These are phyloP conservation scores for Solanum phureja DNA, from an alignment of 257 asterid genomes.

Conservation along the genomic window DNA sequence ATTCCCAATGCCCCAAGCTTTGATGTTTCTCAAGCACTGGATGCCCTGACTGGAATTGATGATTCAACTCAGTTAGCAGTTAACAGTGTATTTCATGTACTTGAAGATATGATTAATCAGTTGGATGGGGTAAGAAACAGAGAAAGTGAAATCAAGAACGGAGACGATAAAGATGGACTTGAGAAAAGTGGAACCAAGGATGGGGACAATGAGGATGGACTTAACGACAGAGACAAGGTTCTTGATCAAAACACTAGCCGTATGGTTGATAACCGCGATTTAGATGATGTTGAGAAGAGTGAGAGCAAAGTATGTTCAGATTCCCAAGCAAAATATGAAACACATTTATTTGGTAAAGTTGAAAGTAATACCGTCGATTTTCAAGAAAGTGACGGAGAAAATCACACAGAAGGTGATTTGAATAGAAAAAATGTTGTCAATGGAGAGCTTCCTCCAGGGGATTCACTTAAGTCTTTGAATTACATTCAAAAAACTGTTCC, in stretches of 20 bases:
- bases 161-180: constrained; percentile 11
- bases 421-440: constrained; percentile 12
- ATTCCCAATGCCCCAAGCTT: constrained; percentile 38
- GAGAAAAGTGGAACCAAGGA: constrained; percentile 18
- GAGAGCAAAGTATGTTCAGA: constrained; percentile 11
- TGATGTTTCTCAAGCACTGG: constrained; percentile 72
- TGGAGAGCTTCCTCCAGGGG: constrained; percentile 25
- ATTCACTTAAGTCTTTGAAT: constrained; percentile 17
- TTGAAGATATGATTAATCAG: constrained; percentile 78
- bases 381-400: constrained; percentile 3
- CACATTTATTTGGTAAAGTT: not conserved
- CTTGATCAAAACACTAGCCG: constrained; percentile 16
- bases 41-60: constrained; percentile 76
- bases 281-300: constrained; percentile 17
- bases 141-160: constrained; percentile 23
- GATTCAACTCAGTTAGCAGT: constrained; percentile 96
- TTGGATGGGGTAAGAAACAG: constrained; percentile 42
- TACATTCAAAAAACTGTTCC: constrained; percentile 24
- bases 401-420: constrained; percentile 17
- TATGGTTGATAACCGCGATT: constrained; percentile 8
- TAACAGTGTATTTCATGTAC: constrained; percentile 70
- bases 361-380: not conserved
- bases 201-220: constrained; percentile 13
- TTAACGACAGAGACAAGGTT: constrained; percentile 12
- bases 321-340: constrained; percentile 12